Base-by-base conservation (phyloP, 2,329 filamentous ascomycete species). In the Aspergillus quadricinctus region DNA sequence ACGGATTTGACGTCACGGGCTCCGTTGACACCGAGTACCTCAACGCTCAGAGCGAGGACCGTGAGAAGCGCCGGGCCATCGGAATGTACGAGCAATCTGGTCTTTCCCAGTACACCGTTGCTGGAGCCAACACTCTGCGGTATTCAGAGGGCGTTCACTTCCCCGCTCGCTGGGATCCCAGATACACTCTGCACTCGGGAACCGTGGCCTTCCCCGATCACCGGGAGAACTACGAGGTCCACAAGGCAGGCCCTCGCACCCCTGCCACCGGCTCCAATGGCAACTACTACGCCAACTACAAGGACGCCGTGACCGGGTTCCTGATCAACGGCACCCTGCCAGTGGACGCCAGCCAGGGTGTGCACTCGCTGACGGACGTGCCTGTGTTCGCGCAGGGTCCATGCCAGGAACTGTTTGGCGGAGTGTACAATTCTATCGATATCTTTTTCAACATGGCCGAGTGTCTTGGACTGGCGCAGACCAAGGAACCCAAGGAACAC, bases 1-100 rank as follows among this genome's bases (percentile, higher is more conserved):
- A 95, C 76, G 90, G 90, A 54, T 95, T 95, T 70, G 90, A 92
- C 64, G 90, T 95, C 64, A 92, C 88, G 70, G 90, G 90, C 60
- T 86, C 81, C 61, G 89, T 90, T 49, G 90, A 95, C 69, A 94
- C 90, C 19, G 79, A 88, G 69, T 94, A 92, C 74, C 80, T 93
- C 49, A 77, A 82, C 17, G 81, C 82, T 3, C 83, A 91, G 65
- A 74, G 79, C 6, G 80, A 81, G 19, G 84, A 89, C 70, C 87
- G 90, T 64, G 76, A 83, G 65, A 93, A 92, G 81, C 88, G 90
- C 64, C 79, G 82, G 50, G 90, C 90, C 41, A 78, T 94, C 51
- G 90, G 90, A 56, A 80, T 81, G 29, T 94, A 95, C 78, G 77
- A 84, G 62, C 79, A 86, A 65, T 89, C 89, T 0, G 90, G 90